Evolutionary conservation across 108 stramenopile species (phyloP), one percentile per base, ranked within the genome.

Genomic region (Cylindrotheca closterium): DNA sequence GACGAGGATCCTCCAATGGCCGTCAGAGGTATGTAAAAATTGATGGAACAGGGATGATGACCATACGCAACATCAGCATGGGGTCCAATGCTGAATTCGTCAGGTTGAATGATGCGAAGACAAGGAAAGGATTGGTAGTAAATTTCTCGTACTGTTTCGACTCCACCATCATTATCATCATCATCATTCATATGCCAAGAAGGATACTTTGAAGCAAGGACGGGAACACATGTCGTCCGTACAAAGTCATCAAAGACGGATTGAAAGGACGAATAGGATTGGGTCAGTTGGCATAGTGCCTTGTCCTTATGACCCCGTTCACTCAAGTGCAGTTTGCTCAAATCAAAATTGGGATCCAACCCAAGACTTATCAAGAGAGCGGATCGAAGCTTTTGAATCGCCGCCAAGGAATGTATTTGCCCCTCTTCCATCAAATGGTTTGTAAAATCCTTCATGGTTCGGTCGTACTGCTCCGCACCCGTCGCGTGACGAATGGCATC

Each of bases 61-160:
- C 88, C 88, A 48, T 89, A 89, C 19, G 65, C 63, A 19, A 71
- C 55, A 72, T 89, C 88, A 19, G 78, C 63, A 64, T 89, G 88
- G 24, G 84, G 84, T 0, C 88, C 88, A 52, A 89, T 85, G 47
- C 79, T 80, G 47, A 89, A 82, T 55, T 86, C 88, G 26, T 73
- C 78, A 8, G 84, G 84, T 30, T 66, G 70, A 1, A 83, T 67
- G n/a, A 82, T 75, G 27, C 88, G 69, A 7, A 89, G 34, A 61
- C 88, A 89, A 26, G 88, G 88, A 73, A 84, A 89, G n/a, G 67
- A 53, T 72, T 89, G 88, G 54, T 83, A 89, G 51, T 82, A 86
- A 21, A 82, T 53, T 46, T 69, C 74, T 49, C 60, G 47, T n/a
- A 58, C 58, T 8, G 4, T 57, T 32, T 57, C 31, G 3, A 30